These are phyloP conservation scores for Fusarium sp. DNA, from an alignment of 2,329 filamentous ascomycete species.

Conservation along the genomic window DNA sequence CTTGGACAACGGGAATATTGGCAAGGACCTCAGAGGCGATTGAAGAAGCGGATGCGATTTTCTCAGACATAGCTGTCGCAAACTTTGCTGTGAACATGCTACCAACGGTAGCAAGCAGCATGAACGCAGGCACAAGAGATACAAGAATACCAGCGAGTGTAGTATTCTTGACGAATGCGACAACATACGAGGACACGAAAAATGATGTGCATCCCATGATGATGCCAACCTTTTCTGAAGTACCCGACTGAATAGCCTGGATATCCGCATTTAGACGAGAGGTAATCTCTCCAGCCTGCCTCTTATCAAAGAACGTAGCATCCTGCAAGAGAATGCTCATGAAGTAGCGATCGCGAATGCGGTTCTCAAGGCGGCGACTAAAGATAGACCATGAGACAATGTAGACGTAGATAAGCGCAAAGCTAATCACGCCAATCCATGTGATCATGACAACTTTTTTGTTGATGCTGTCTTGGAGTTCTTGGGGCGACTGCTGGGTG, in stretches of 20 bases:
- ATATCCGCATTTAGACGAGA: constrained; percentile 76
- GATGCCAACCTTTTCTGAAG: constrained; percentile 79
- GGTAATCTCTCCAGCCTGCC: constrained; percentile 74
- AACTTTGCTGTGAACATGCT: constrained; percentile 69
- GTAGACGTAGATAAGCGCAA: constrained; percentile 75
- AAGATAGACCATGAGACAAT: constrained; percentile 75
- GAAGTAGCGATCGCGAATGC: constrained; percentile 74
- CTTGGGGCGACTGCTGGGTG: constrained; percentile 43
- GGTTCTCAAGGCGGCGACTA: constrained; percentile 74
- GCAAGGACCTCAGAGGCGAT: constrained; percentile 74
- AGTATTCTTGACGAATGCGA: constrained; percentile 76
- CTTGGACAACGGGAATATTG: constrained; percentile 74
- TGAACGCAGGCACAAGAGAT: constrained; percentile 73
- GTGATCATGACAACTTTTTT: constrained; percentile 73
- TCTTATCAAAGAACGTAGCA: constrained; percentile 73
- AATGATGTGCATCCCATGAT: constrained; percentile 74
- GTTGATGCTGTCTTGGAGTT: constrained; percentile 63
- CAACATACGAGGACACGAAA: constrained; percentile 76
- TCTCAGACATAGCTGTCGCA: constrained; percentile 64
- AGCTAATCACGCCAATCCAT: constrained; percentile 74
- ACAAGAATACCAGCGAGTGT: constrained; percentile 75
- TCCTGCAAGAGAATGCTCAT: constrained; percentile 72
- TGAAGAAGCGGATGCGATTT: constrained; percentile 70
- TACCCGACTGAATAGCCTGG: constrained; percentile 76
- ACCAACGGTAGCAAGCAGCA: constrained; percentile 71